These are phyloP conservation scores for Didymellaceae sp. DNA, from an alignment of 2,329 filamentous ascomycete genomes.

Conservation along the genomic window DNA sequence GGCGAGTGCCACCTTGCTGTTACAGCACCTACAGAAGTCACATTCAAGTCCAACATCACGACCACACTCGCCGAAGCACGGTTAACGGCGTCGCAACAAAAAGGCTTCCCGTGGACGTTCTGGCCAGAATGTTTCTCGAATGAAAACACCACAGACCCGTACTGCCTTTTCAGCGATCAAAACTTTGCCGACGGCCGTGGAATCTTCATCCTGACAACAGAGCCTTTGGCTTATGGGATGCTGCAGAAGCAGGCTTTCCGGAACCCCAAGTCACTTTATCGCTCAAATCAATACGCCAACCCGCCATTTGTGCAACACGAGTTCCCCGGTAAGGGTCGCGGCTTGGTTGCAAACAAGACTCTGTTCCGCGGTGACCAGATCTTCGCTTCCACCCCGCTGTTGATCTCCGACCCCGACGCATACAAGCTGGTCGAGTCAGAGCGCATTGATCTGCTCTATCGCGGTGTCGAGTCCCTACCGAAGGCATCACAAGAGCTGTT, in stretches of 20 bases:
- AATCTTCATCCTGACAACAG: constrained; percentile 40
- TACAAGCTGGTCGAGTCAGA: constrained; percentile 34
- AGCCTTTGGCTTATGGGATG: constrained; percentile 35
- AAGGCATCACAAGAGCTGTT: constrained; percentile 26
- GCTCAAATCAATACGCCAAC: constrained; percentile 34
- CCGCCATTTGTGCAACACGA: constrained; percentile 40
- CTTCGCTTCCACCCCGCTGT: constrained; percentile 42
- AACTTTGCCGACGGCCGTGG: constrained; percentile 41
- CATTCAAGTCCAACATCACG: constrained; percentile 30
- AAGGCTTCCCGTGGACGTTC: constrained; percentile 42
- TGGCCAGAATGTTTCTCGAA: constrained; percentile 43
- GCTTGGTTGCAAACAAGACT: constrained; percentile 44
- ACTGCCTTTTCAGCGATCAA: constrained; percentile 42
- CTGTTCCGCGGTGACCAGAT: constrained; percentile 44
- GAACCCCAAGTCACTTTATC: constrained; percentile 22
- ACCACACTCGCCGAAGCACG: constrained; percentile 34
- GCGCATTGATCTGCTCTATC: constrained; percentile 36
- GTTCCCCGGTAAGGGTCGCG: constrained; percentile 43
- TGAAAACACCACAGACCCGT: constrained; percentile 32
- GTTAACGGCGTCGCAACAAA: constrained; percentile 21
- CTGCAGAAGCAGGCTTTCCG: constrained; percentile 40
- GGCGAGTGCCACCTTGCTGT: constrained; percentile 31
- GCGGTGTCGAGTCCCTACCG: constrained; percentile 37
- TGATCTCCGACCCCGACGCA: constrained; percentile 37
- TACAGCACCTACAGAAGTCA: constrained; percentile 14